These are phyloP conservation scores for Inga leiocalycina DNA, from an alignment of 306 rosid genomes.

Conservation along the genomic window DNA sequence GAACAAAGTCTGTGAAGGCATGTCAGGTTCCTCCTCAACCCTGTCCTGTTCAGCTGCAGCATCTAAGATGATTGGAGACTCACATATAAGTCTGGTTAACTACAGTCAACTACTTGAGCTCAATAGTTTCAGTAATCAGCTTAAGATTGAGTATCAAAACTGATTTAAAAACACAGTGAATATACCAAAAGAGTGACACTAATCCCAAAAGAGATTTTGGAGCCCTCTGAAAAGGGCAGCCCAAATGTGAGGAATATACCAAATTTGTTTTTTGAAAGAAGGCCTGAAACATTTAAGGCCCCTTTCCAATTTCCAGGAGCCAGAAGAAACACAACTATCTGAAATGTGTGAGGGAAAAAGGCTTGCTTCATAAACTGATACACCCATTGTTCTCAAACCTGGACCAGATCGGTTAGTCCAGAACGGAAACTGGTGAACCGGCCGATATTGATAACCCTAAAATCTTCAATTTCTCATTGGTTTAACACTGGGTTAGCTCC, in stretches of 20 bases:
- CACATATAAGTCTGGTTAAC: constrained; percentile 78
- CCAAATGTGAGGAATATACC: constrained; percentile 77
- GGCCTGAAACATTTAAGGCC: constrained; percentile 88
- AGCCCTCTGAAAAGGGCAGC: constrained; percentile 76
- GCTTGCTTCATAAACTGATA: constrained; percentile 42
- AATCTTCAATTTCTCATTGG: no score
- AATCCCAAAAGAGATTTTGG: constrained; percentile 66
- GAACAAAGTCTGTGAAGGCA: constrained; percentile 89
- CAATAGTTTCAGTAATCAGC: constrained; percentile 65
- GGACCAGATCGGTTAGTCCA: no score
- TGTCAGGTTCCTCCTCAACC: constrained; percentile 77
- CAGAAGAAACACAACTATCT: constrained; percentile 73
- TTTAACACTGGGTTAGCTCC: no score
- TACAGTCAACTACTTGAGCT: constrained; percentile 72
- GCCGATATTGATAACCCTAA: no score
- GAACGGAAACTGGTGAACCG: no score
- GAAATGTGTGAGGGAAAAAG: constrained; percentile 89
- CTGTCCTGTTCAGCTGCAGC: constrained; percentile 65
- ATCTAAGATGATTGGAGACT: constrained; percentile 73
- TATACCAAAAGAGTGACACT: constrained; percentile 73
- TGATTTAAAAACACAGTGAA: constrained; percentile 65
- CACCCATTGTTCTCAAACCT: constrained; percentile 13
- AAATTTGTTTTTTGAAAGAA: constrained; percentile 90
- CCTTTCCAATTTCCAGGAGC: constrained; percentile 83
- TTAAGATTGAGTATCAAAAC: constrained; percentile 88